Base-by-base conservation (phyloP, 2,329 filamentous ascomycete species). In the Fusarium newnesense region DNA sequence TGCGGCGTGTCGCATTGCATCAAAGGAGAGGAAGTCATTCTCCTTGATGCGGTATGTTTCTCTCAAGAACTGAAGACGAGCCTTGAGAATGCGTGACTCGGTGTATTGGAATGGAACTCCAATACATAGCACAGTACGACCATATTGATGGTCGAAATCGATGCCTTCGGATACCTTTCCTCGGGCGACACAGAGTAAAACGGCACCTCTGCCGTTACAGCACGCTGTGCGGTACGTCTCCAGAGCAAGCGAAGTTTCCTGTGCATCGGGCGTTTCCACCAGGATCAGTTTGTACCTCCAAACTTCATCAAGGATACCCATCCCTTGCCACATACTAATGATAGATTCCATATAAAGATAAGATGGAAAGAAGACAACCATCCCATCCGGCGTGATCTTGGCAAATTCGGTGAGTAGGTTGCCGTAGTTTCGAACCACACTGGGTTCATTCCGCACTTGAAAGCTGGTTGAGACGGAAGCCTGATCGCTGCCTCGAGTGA, bases 271-370 rank as follows among this genome's bases (percentile, higher is more conserved):
- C 0, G 97, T 99, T 85, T 99, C 96, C 67, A 99, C 96, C 12
- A 99, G 88, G 75, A 99, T 98, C 74, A 99, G 89, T 82, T 99
- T 99, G 86, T 97, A 98, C 82, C 97, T 98, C 96, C 96, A 99
- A 37, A 99, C 95, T 80, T 96, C 93, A 83, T 99, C 96, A 40
- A 99, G 86, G 72, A 98, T 97, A 32, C 95, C 95, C 95, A 98
- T 98, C 62, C 94, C 95, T 82, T 99, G 96, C 96, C 96, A 99
- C 91, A 97, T 97, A 81, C 93, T 96, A 81, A 99, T 98, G 80
- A 98, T 98, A 59, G 93, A 96, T 81, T 99, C 96, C 96, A 99
- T 98, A 84, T 99, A 99, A 4, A 99, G 88, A 78, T 99, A 99
- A 0, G 95, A 97, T 0, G 96, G 97, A 81, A 99, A 99, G 86